Percentiles rank a stretch among this genome's conserved stretches.
Evolutionary conservation across 2,329 filamentous ascomycete species (phyloP).

Genomic region (Cytospora chrysosperma): DNA sequence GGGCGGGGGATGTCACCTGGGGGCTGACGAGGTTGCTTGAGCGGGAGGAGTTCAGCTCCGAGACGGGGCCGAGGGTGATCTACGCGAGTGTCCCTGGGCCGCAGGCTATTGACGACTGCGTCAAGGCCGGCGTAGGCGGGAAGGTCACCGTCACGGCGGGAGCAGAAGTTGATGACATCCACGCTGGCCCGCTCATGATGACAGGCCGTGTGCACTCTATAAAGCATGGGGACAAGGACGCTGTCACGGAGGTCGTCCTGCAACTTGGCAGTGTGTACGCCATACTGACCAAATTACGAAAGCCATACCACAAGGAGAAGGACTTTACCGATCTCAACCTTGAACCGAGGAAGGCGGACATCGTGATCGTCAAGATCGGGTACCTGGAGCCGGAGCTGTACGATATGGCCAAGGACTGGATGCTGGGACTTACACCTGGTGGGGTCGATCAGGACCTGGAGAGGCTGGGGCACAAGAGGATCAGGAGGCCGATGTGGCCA

Average conservation of each 20-base stretch:
- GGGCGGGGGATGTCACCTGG: slow-evolving; percentile 55
- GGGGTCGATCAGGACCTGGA: slow-evolving; percentile 53
- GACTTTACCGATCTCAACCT: slow-evolving; percentile 52
- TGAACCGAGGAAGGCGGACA: slow-evolving; percentile 43
- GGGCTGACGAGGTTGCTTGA: slow-evolving; percentile 45
- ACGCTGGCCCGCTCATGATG: slow-evolving; percentile 49
- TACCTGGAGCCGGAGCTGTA: slow-evolving; percentile 56
- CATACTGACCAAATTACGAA: slow-evolving; percentile 51
- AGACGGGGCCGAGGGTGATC: slow-evolving; percentile 43
- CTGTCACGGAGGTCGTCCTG: slow-evolving; percentile 47
- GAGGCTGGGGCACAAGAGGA: slow-evolving; percentile 47
- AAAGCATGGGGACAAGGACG: slow-evolving; percentile 49
- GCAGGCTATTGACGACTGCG: slow-evolving; percentile 41
- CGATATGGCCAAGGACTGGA: slow-evolving; percentile 54
- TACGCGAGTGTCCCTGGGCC: slow-evolving; percentile 54
- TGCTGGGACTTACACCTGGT: slow-evolving; percentile 52
- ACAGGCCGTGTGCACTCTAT: slow-evolving; percentile 51
- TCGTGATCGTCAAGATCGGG: slow-evolving; percentile 56
- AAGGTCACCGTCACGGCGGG: slow-evolving; percentile 51
- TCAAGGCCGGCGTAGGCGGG: slow-evolving; percentile 45
- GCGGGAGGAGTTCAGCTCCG: slow-evolving; percentile 43
- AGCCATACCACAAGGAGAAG: slow-evolving; percentile 52
- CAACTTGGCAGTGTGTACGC: slow-evolving; percentile 50
- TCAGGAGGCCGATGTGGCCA: slow-evolving; percentile 46
- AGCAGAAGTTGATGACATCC: slow-evolving; percentile 47